A percentile compares a stretch with the other conserved stretches of the same genome.
Evolutionary conservation across 2,329 filamentous ascomycete genomes (phyloP).

Genomic region (Rhynchosporium secalis): DNA sequence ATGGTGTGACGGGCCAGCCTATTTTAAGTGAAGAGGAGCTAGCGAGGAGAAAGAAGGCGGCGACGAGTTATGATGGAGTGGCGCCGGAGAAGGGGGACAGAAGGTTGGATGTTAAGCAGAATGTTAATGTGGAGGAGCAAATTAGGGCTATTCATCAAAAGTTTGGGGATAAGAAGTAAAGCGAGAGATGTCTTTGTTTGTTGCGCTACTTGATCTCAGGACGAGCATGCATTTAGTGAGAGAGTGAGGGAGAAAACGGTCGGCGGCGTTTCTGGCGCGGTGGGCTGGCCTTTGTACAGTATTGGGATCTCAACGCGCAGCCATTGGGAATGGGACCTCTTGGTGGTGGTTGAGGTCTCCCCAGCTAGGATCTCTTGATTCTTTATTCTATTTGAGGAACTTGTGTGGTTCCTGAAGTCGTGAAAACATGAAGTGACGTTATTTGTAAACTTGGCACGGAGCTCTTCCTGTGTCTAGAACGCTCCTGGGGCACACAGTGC

Average conservation of each 20-base stretch:
- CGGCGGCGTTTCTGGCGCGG: constrained; percentile 15
- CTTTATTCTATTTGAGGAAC: no score
- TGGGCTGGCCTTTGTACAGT: constrained; percentile 3
- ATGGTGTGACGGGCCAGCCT: constrained; percentile 66
- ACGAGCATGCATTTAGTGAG: constrained; percentile 7
- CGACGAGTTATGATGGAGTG: constrained; percentile 66
- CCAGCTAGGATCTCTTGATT: no score
- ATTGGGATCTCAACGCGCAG: neutral
- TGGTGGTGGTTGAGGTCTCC: no score
- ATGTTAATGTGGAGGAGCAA: constrained; percentile 82
- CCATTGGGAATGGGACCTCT: neutral
- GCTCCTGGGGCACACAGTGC: no score
- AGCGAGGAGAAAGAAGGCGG: constrained; percentile 73
- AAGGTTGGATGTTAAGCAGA: constrained; percentile 58
- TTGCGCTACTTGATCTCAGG: neutral
- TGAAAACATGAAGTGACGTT: no score
- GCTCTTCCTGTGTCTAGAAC: no score
- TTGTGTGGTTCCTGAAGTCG: no score
- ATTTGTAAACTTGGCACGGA: no score
- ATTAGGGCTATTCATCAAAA: constrained; percentile 68
- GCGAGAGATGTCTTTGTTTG: no score
- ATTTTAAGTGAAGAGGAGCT: constrained; percentile 73
- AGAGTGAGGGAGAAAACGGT: neutral
- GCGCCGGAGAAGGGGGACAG: constrained; percentile 58
- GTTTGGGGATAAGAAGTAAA: constrained; percentile 42